Conservation (phyloP, 768 basidiomycete genomes). For the Nevesoporus exiguus region DNA sequence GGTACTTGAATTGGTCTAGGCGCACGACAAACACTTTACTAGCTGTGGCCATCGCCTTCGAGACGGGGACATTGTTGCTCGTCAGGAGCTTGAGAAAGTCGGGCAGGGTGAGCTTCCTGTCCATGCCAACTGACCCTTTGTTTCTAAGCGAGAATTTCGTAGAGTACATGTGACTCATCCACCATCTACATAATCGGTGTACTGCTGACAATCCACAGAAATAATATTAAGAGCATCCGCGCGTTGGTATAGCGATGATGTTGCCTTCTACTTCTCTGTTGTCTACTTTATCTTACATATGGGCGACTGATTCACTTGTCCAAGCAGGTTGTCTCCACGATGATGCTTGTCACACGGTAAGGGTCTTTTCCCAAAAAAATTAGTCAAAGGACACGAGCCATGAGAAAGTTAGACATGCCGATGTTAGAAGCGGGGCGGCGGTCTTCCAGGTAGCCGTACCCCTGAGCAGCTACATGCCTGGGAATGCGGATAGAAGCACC, state of each 20-base stretch:
- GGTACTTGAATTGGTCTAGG: background rate
- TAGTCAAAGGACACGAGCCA: background rate
- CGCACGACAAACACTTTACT: slow-evolving; percentile 56
- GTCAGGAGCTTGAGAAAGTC: slow-evolving; percentile 66
- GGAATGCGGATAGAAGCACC: slow-evolving; percentile 97
- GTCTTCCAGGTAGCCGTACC: slow-evolving; percentile 95
- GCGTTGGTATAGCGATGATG: slow-evolving; percentile 22
- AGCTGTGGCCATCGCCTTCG: slow-evolving; percentile 67
- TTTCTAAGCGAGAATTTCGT: no score
- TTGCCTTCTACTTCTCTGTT: slow-evolving; percentile 11
- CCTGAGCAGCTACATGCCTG: slow-evolving; percentile 86
- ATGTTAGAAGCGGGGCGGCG: slow-evolving; percentile 98
- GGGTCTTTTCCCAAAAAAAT: slow-evolving; percentile 55
- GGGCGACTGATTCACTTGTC: slow-evolving; percentile 42
- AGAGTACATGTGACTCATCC: background rate
- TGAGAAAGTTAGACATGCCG: slow-evolving; percentile 42
- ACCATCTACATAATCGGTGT: background rate
- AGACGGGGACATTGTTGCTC: slow-evolving; percentile 49
- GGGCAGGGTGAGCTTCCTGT: slow-evolving; percentile 56
- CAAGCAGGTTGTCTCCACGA: slow-evolving; percentile 83
- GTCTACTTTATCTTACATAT: slow-evolving; percentile 9
- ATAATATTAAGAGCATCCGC: background rate
- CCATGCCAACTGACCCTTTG: no score
- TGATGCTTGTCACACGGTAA: slow-evolving; percentile 88
- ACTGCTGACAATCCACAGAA: slow-evolving; percentile 9